Percentiles rank a stretch among this genome's conserved stretches.
Conservation (phyloP, 108 stramenopile species). For the Skeletonema costatum region DNA sequence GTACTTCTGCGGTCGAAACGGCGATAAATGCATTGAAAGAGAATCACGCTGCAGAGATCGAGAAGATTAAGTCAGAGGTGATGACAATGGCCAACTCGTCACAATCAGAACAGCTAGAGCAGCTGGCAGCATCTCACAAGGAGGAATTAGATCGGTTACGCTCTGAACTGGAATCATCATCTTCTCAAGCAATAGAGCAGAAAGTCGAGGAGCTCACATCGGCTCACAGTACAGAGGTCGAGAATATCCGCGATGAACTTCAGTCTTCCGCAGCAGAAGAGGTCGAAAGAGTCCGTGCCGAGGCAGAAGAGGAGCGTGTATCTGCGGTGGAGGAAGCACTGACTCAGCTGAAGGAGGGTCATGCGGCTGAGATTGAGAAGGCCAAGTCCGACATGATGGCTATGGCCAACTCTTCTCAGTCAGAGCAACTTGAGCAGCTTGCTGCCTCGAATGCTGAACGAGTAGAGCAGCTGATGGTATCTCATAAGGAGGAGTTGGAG, state of each 20-base stretch:
- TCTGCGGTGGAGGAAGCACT: constrained; percentile 1
- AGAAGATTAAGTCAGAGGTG: no score
- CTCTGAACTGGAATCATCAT: no score
- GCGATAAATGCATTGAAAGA: not conserved
- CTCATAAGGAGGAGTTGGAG: constrained; percentile 4
- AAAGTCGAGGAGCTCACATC: no score
- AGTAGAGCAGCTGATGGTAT: not conserved
- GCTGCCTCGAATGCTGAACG: not conserved
- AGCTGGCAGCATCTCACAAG: no score
- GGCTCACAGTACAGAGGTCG: no score
- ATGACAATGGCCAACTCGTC: no score
- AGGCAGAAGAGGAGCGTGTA: constrained; percentile 14
- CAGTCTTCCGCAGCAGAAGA: no score
- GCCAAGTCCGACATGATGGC: constrained; percentile 7
- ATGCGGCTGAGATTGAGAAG: constrained; percentile 14
- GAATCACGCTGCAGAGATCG: not conserved
- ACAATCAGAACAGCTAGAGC: no score
- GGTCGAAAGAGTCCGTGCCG: constrained; percentile 22
- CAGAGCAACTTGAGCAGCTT: constrained; percentile 8
- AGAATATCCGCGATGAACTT: no score
- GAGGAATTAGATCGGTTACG: no score
- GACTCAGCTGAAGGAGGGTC: constrained; percentile 11
- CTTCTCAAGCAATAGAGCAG: no score
- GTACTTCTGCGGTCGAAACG: constrained; percentile 11
- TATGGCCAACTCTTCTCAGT: constrained; percentile 3